Base-by-base conservation (phyloP, 768 basidiomycete genomes). In the Sutorius australiensis region DNA sequence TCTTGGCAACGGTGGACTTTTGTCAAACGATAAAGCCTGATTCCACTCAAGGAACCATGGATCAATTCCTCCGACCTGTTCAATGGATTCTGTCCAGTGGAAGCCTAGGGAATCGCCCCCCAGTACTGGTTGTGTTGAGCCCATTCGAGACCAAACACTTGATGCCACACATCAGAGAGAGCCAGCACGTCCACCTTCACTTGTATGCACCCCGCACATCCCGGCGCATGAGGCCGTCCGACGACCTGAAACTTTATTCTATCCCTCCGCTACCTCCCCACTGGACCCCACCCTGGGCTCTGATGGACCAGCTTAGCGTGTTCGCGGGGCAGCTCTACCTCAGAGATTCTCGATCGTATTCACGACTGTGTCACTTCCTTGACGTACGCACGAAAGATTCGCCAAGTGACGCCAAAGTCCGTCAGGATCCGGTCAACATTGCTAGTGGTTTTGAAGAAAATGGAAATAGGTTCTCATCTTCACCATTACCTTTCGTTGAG, bases 161-260 rank as follows among this genome's bases (percentile, higher is more conserved):
- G n/a, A 63, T 77, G 14, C 63, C 74, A 63, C 37, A 33, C 0
- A 75, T 79, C 49, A 71, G 67, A 14, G 24, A 28, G 11, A 69
- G 68, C 57, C 55, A 63, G 11, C 7, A 50, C 7, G 72, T 74
- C 8, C 62, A 69, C 46, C 67, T 79, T 8, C 76, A 77, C 55
- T 28, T 72, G 0, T 79, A 78, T 46, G 57, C 73, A 3, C 74
- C 77, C 2, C 61, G 73, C 3, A 71, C 72, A 37, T 67, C 63
- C 4, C 46, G 61, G n/a, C 59, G 59, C 2, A 73, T 72, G 69
- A 59, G 61, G 21, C 54, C 72, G 6, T 69, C 70, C 19, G 77
- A 79, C 31, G 54, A 69, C 27, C 61, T 67, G 5, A 33, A 6
- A 3, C 51, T 65, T 0, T 47, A 53, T 14, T 6, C 28, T 3